phyloP scores from a whole-genome alignment of 345 rosid genomes.

The Trapa incisa region DNA sequence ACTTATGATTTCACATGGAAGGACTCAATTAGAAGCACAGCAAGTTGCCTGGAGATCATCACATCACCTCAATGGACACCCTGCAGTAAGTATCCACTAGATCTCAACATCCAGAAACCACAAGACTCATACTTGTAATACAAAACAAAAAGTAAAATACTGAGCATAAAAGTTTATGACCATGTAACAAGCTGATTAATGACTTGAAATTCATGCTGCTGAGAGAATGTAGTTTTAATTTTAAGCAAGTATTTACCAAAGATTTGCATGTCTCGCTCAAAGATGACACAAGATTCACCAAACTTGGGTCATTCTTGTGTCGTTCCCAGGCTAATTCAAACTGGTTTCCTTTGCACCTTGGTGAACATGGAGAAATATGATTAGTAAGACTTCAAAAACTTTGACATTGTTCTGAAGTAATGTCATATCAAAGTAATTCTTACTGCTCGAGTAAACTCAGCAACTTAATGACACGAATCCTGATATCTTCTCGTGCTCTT shows the following conservation, averaged over 20 bases:
- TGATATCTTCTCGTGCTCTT: conserved; percentile 52
- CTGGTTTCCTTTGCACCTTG: conserved; percentile 54
- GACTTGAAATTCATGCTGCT: background rate
- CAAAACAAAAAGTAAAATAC: background rate
- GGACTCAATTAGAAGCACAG: background rate
- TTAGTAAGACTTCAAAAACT: background rate
- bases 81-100: background rate
- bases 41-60: background rate
- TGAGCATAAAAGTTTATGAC: background rate
- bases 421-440: conserved; percentile 12
- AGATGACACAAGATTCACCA: conserved; percentile 21
- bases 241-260: conserved; percentile 1
- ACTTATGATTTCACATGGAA: background rate
- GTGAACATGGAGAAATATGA: background rate
- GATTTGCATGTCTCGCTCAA: conserved; percentile 11
- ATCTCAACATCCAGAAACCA: background rate
- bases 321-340: conserved; percentile 57
- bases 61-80: background rate
- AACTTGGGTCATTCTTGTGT: conserved; percentile 51
- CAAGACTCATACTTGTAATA: background rate
- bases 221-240: background rate
- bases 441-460: conserved; percentile 63
- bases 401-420: background rate
- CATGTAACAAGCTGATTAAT: background rate
- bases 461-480: conserved; percentile 35